These are phyloP conservation scores for Chloranthus sessilifolius DNA, from an alignment of 164 flowering plant species.

Conservation along the genomic window DNA sequence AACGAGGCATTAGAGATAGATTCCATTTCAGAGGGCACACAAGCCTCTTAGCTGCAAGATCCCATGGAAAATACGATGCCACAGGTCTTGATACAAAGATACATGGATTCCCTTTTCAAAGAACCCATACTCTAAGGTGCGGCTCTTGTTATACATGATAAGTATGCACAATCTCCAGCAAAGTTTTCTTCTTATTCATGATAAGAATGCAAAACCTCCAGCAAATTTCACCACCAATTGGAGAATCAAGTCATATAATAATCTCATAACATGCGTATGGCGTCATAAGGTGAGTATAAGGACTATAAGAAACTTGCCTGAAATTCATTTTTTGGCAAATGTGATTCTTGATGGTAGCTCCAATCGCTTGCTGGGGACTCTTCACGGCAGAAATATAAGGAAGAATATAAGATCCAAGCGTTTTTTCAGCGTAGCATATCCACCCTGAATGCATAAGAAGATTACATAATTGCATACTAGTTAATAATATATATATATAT, in stretches of 20 bases:
- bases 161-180: no score
- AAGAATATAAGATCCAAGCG: slow-evolving; percentile 81
- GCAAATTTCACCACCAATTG: no score
- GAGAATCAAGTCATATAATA: no score
- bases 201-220: background rate
- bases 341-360: slow-evolving; percentile 70
- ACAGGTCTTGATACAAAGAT: no score
- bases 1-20: no score
- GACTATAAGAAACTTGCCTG: slow-evolving; percentile 27
- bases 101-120: no score
- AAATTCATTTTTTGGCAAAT: slow-evolving; percentile 58
- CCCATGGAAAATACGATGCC: no score
- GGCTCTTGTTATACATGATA: no score
- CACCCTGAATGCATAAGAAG: slow-evolving; percentile 52
- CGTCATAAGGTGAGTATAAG: background rate
- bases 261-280: no score
- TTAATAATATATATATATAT: background rate
- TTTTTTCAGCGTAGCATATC: slow-evolving; percentile 98
- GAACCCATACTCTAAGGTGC: background rate
- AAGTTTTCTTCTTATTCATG: background rate
- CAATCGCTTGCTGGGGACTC: slow-evolving; percentile 95
- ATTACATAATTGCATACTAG: background rate
- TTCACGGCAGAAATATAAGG: slow-evolving; percentile 89
- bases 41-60: no score
- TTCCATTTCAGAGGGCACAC: no score